A percentile compares a stretch with the other conserved stretches of the same genome.
These are phyloP conservation scores for Cryptosporidium sp. DNA, from an alignment of 169 alveolate species.

Conservation along the genomic window DNA sequence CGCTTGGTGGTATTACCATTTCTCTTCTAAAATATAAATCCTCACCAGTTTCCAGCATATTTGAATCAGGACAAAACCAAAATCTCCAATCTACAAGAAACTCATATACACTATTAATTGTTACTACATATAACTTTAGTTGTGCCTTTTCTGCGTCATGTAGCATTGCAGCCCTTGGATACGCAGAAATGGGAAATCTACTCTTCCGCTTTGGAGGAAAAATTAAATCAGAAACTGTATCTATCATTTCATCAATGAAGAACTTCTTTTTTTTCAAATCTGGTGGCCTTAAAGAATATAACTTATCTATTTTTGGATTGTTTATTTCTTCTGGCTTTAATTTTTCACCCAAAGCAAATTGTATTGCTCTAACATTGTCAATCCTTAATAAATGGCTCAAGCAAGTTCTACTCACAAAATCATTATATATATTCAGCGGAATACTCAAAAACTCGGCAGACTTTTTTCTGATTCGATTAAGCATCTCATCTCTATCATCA, in stretches of 20 bases:
- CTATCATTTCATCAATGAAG: slow-evolving; percentile 50
- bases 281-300: slow-evolving; percentile 36
- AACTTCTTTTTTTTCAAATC: slow-evolving; percentile 31
- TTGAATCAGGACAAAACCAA: slow-evolving; percentile 75
- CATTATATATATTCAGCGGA: slow-evolving; percentile 44
- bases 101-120: slow-evolving; percentile 53
- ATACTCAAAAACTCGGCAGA: slow-evolving; percentile 3
- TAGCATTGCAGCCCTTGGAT: slow-evolving; percentile 70
- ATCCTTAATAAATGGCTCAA: slow-evolving; percentile 34
- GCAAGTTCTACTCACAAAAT: slow-evolving; percentile 55
- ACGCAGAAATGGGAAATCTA: slow-evolving; percentile 41
- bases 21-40: slow-evolving; percentile 68
- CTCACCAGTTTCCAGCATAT: slow-evolving; percentile 60
- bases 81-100: slow-evolving; percentile 54
- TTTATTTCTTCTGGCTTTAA: slow-evolving; percentile 8
- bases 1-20: slow-evolving; percentile 51
- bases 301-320: slow-evolving; percentile 39
- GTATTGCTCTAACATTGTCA: slow-evolving; percentile 49
- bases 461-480: slow-evolving; percentile 25
- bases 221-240: slow-evolving; percentile 20
- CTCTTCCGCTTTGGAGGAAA: slow-evolving; percentile 56
- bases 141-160: slow-evolving; percentile 60
- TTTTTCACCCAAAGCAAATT: slow-evolving; percentile 64
- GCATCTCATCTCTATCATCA: slow-evolving; percentile 68
- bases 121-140: slow-evolving; percentile 32